Evolutionary conservation across 257 asterid species (phyloP), one percentile per base, ranked within the genome.

Genomic region (Plantago major): DNA sequence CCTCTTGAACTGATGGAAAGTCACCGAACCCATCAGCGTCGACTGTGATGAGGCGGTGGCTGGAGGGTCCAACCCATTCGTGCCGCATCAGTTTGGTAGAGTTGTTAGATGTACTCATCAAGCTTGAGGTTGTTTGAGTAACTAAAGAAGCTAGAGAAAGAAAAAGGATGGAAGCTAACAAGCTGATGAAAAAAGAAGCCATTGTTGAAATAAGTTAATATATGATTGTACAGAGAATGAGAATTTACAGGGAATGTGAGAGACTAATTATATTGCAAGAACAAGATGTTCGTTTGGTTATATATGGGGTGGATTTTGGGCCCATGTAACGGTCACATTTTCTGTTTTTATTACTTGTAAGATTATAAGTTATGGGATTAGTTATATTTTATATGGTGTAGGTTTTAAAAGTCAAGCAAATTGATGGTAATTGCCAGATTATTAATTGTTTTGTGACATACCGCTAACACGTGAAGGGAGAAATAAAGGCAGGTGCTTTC

Each of bases 1-100:
- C 97, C 6, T 64, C 90, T 58, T 90, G 97, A 22, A 90, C 95
- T 3, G 88, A 73, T 45, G 7, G 75, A 68, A 60, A 84, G 26
- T 90, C 92, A 0, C 90, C 97, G 3, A n/a, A 60, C 50, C 97
- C 95, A 15, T 81, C 60, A 13, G 73, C 55, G 45, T 89, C 90
- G n/a, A 89, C 97, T 3, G 77, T 81, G 69, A 90, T 79, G 60
- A 70, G 62, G 10, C 75, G 92, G 85, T 79, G 80, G 33, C 95
- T 94, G 63, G 90, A 74, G 38, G 97, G 94, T 15, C 92, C 91
- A 42, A 82, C 75, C 89, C 88, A 82, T 58, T 75, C 73, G 64
- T 52, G 81, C 54, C 46, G 83, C 60, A 42, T 33, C 52, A 3
- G 40, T 33, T 57, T 71, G 40, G 61, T 64, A 3, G 76, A 61